Percentiles rank a stretch among this genome's conserved stretches.
phyloP scores from a whole-genome alignment of 2,329 filamentous ascomycete species.

The Pleurostoma richardsiae region DNA sequence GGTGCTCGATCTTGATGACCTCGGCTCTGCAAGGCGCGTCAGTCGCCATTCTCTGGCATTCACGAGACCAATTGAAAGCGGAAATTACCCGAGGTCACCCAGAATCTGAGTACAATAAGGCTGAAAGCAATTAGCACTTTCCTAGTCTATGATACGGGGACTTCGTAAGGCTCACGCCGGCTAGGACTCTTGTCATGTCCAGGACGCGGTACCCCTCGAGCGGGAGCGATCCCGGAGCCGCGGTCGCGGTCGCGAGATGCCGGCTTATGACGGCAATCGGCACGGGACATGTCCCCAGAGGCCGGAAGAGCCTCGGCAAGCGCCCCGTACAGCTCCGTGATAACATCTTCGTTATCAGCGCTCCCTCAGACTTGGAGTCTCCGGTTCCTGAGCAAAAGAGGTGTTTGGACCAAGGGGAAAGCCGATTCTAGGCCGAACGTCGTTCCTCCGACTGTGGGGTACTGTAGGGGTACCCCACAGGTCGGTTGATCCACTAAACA shows the following conservation, averaged over 20 bases:
- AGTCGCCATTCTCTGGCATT: background rate
- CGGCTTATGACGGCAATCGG: background rate
- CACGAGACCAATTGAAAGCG: conserved; percentile 1
- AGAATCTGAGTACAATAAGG: conserved; percentile 97
- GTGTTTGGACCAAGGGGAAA: no score
- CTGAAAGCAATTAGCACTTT: conserved; percentile 35
- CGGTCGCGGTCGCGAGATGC: conserved; percentile 1
- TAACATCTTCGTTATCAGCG: no score
- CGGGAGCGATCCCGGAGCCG: conserved; percentile 41
- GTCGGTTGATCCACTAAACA: no score
- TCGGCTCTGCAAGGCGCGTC: conserved; percentile 65
- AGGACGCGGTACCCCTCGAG: conserved; percentile 83
- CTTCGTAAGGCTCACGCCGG: conserved; percentile 62
- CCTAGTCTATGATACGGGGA: background rate
- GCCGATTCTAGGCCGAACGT: no score
- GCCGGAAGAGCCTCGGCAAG: no score
- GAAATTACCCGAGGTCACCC: conserved; percentile 82
- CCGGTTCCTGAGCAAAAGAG: no score
- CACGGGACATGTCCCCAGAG: no score
- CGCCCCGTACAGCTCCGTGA: no score
- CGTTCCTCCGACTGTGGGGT: no score
- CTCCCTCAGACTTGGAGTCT: no score
- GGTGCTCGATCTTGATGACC: conserved; percentile 96
- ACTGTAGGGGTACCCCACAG: no score
- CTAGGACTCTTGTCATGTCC: conserved; percentile 94